A percentile compares a stretch with the other conserved stretches of the same genome.
Conservation (phyloP, 106 monocot species). For the Apostasia ramifera region DNA sequence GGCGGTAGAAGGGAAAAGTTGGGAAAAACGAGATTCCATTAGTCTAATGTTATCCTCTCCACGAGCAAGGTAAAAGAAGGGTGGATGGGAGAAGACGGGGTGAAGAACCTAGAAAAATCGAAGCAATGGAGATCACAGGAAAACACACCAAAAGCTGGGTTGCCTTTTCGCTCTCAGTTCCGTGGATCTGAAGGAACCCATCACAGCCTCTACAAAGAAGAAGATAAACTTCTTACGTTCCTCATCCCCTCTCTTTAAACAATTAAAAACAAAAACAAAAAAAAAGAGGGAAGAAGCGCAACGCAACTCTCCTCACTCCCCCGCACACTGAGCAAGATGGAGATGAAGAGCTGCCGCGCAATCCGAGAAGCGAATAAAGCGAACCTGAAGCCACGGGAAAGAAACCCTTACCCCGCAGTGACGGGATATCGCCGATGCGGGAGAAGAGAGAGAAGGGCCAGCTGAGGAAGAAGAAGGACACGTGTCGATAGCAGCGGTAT, state of each 20-base stretch:
- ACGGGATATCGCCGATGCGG: neutral
- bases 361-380: neutral
- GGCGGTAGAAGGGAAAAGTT: no score
- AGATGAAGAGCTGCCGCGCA: neutral
- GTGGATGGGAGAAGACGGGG: neutral
- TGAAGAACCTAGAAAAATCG: conserved; percentile 3
- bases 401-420: neutral
- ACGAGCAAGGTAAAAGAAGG: neutral
- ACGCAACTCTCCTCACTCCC: neutral
- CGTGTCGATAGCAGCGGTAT: neutral
- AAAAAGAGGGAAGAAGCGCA: neutral
- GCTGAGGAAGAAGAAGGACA: neutral
- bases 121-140: conserved; percentile 13
- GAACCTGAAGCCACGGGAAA: neutral
- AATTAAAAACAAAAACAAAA: neutral
- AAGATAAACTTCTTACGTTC: neutral
- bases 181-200: conserved; percentile 41
- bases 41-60: no score
- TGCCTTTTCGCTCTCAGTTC: conserved; percentile 12
- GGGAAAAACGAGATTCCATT: neutral
- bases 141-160: conserved; percentile 11
- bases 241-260: neutral
- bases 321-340: neutral
- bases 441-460: neutral
- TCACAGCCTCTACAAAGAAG: neutral